Evolutionary conservation across 1,139 yeast genomes (phyloP).

Genomic region (Taphrina populina): DNA sequence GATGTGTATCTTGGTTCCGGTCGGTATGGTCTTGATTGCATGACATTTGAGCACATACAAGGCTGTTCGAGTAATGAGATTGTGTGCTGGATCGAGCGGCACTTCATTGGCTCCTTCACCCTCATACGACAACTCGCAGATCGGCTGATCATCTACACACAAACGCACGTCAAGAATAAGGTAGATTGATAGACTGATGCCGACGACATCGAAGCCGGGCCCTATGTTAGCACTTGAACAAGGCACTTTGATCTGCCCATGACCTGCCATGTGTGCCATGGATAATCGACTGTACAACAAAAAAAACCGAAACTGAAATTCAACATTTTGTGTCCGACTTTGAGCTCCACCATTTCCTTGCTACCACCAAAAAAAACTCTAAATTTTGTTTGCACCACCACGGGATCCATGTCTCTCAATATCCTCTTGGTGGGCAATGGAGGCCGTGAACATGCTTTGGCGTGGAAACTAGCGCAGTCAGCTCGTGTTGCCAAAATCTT

Average conservation of each 20-base stretch:
- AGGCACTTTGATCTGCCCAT: slow-evolving; percentile 64
- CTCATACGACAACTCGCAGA: slow-evolving; percentile 64
- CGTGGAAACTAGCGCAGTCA: slow-evolving; percentile 87
- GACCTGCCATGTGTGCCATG: too few species aligned
- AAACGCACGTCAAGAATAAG: slow-evolving; percentile 61
- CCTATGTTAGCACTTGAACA: slow-evolving; percentile 98
- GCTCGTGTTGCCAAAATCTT: slow-evolving; percentile 66
- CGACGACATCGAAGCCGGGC: slow-evolving; percentile 96
- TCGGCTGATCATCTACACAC: slow-evolving; percentile 41
- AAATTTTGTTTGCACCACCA: too few species aligned
- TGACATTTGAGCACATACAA: slow-evolving; percentile 84
- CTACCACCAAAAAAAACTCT: too few species aligned
- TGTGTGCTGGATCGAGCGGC: slow-evolving; percentile 71
- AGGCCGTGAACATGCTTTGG: slow-evolving; percentile 97
- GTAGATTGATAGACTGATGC: slow-evolving; percentile 76
- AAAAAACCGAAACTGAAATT: too few species aligned
- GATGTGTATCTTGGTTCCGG: slow-evolving; percentile 78
- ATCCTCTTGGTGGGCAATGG: slow-evolving; percentile 92
- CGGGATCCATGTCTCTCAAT: slow-evolving; percentile 33
- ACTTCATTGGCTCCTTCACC: slow-evolving; percentile 78
- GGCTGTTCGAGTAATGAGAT: slow-evolving; percentile 89
- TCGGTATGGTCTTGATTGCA: slow-evolving; percentile 69
- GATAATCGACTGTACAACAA: too few species aligned
- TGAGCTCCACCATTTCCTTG: too few species aligned
- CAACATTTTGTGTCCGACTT: too few species aligned